Conservation (phyloP, 495 filamentous ascomycete species). For the Hamigera avellanea region DNA sequence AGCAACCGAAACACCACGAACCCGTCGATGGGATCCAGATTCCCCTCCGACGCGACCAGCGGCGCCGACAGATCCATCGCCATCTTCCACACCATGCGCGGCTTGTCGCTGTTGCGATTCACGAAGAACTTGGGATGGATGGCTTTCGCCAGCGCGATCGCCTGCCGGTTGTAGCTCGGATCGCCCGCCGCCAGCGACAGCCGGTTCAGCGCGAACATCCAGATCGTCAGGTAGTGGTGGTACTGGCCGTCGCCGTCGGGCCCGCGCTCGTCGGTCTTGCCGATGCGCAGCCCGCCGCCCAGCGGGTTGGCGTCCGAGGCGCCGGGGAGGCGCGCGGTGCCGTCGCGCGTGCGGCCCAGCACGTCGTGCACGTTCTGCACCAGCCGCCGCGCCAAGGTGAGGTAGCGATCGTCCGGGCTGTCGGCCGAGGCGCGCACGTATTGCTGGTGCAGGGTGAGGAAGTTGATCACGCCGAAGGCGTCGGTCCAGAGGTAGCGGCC, state of each 20-base stretch:
- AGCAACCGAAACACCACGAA: conserved; percentile 46
- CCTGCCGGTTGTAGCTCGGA: conserved; percentile 38
- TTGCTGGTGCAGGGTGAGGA: conserved; percentile 46
- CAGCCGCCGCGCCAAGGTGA: conserved; percentile 40
- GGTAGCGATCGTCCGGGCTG: conserved; percentile 26
- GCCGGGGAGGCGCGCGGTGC: conserved; percentile 32
- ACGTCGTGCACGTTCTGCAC: conserved; percentile 43
- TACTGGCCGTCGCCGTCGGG: conserved; percentile 54
- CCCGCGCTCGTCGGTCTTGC: conserved; percentile 41
- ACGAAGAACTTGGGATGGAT: conserved; percentile 49
- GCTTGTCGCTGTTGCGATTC: conserved; percentile 14
- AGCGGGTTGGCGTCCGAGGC: conserved; percentile 45
- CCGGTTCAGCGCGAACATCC: conserved; percentile 61
- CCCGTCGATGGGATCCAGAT: conserved; percentile 51
- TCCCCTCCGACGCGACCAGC: conserved; percentile 45
- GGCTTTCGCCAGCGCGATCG: conserved; percentile 44
- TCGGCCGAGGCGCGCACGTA: background rate
- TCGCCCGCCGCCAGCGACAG: conserved; percentile 41
- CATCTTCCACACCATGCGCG: conserved; percentile 56
- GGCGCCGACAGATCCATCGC: conserved; percentile 35
- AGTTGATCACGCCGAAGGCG: conserved; percentile 57
- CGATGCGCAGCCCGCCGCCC: conserved; percentile 51
- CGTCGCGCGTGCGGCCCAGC: conserved; percentile 44
- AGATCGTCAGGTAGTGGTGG: conserved; percentile 57
- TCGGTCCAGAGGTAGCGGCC: conserved; percentile 62